phyloP scores from a whole-genome alignment of 1,139 yeast species.

The Saccharomyces hybrid region DNA sequence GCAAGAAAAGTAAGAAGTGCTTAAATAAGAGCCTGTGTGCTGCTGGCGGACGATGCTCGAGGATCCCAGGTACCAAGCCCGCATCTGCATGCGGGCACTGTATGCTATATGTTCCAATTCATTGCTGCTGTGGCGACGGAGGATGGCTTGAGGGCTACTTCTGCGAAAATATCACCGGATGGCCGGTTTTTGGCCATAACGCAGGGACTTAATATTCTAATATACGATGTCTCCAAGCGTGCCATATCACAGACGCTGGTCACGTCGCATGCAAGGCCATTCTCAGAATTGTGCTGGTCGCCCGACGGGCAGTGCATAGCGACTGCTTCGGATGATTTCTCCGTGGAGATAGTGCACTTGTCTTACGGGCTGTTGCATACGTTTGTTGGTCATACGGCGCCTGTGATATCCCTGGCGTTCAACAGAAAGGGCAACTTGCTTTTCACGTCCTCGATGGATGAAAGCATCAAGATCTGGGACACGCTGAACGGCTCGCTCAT shows the following conservation, averaged over 20 bases:
- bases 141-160: conserved; percentile 29
- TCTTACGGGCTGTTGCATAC: conserved; percentile 47
- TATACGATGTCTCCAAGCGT: conserved; percentile 37
- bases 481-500: conserved; percentile 60
- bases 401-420: conserved; percentile 67
- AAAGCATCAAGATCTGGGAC: conserved; percentile 89
- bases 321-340: conserved; percentile 80
- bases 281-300: conserved; percentile 44
- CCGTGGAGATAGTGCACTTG: conserved; percentile 69
- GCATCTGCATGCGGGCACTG: not conserved
- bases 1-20: not conserved
- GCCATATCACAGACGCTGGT: conserved; percentile 12
- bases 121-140: not conserved
- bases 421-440: conserved; percentile 70
- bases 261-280: conserved; percentile 26
- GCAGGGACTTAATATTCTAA: conserved; percentile 38
- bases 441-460: conserved; percentile 83
- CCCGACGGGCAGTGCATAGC: conserved; percentile 72
- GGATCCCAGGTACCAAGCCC: not conserved
- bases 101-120: not conserved
- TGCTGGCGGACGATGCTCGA: not conserved
- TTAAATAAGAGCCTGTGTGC: not conserved
- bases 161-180: conserved; percentile 60
- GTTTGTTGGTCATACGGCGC: conserved; percentile 80
- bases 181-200: conserved; percentile 55